Evolutionary conservation across 1,284 basidiomycete genomes (phyloP).

Genomic region (Leccinum angustisporum): DNA sequence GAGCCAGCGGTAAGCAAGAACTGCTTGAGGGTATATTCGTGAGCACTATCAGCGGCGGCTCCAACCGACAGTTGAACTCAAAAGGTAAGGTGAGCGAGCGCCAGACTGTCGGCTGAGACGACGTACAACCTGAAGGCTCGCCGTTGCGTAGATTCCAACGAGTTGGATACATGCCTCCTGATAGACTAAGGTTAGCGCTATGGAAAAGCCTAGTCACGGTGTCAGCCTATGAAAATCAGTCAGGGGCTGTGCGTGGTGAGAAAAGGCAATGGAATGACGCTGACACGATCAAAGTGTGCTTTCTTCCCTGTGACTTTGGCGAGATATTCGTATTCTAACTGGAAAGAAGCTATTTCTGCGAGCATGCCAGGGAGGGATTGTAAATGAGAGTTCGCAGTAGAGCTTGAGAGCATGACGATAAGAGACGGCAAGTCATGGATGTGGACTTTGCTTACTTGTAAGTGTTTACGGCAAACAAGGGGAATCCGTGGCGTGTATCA

Average conservation of each 20-base stretch:
- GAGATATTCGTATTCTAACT: constrained; percentile 59
- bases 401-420: constrained; percentile 2
- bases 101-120: constrained; percentile 2
- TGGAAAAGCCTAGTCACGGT: constrained; percentile 50
- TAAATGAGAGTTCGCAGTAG: neutral
- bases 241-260: neutral
- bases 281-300: constrained; percentile 46
- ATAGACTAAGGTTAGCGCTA: constrained; percentile 41
- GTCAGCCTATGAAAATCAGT: constrained; percentile 41
- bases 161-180: constrained; percentile 57
- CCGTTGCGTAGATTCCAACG: constrained; percentile 48
- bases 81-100: constrained; percentile 1
- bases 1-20: constrained; percentile 62
- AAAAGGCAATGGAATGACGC: constrained; percentile 13
- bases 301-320: constrained; percentile 54
- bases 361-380: constrained; percentile 41
- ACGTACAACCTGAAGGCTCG: constrained; percentile 42
- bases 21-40: constrained; percentile 77
- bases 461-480: constrained; percentile 49
- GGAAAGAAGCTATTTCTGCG: constrained; percentile 57
- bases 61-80: constrained; percentile 59
- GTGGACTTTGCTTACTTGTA: constrained; percentile 38
- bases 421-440: neutral
- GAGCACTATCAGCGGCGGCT: constrained; percentile 64
- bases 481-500: constrained; percentile 47